phyloP scores from a whole-genome alignment of 371 early-diverging fungal species.

The Rhizopus delemar region DNA sequence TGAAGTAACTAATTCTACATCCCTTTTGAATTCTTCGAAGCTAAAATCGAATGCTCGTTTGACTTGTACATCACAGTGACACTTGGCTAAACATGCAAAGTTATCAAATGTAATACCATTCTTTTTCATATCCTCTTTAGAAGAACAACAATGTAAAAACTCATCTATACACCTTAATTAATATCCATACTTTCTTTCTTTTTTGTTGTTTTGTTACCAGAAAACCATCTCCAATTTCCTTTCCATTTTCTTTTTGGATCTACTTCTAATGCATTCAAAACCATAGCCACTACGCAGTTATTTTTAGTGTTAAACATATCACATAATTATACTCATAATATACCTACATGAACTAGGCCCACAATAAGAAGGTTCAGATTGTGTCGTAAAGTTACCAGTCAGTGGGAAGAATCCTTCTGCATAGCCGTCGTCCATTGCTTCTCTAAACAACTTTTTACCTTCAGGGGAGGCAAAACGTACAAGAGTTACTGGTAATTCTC shows the following conservation, averaged over 20 bases:
- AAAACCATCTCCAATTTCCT: conserved; percentile 89
- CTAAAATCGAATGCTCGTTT: conserved; percentile 69
- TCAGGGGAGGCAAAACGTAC: conserved; percentile 77
- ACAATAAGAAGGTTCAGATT: conserved; percentile 82
- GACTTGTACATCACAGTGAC: conserved; percentile 79
- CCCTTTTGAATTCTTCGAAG: conserved; percentile 74
- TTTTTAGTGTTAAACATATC: background rate
- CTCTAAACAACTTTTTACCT: conserved; percentile 80
- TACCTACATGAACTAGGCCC: conserved; percentile 59
- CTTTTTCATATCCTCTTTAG: conserved; percentile 74
- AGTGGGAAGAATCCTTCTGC: conserved; percentile 88
- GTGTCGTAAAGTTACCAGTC: conserved; percentile 87
- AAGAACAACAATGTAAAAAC: conserved; percentile 81
- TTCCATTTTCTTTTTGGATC: conserved; percentile 90
- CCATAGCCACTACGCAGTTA: conserved; percentile 72
- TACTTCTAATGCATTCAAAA: conserved; percentile 88
- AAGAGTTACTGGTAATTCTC: conserved; percentile 72
- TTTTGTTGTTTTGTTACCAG: conserved; percentile 27
- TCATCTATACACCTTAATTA: conserved; percentile 59
- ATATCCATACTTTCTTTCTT: background rate
- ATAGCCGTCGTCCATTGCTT: conserved; percentile 71
- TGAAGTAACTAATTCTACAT: conserved; percentile 68
- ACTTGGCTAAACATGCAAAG: conserved; percentile 84
- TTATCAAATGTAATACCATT: conserved; percentile 89
- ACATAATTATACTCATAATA: background rate